A percentile compares a stretch with the other conserved stretches of the same genome.
Evolutionary conservation across 2,329 filamentous ascomycete genomes (phyloP).

Genomic region (Ambrosiella xylebori): DNA sequence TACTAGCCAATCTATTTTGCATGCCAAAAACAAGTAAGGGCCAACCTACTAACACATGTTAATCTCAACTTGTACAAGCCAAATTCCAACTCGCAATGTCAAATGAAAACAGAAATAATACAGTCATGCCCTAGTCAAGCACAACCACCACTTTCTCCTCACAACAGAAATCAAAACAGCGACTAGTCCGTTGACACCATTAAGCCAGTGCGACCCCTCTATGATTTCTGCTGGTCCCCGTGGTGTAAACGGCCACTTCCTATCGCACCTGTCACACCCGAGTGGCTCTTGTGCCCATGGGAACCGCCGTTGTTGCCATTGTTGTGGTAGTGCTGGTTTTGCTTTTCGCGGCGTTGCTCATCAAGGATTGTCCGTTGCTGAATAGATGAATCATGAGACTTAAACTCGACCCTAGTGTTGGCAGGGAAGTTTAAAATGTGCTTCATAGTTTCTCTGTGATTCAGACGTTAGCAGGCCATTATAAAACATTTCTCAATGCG

Average conservation of each 20-base stretch:
- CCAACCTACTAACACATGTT: no score
- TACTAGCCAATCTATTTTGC: no score
- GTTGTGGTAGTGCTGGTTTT: slow-evolving; percentile 27
- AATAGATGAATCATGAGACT: slow-evolving; percentile 91
- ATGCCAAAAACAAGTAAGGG: no score
- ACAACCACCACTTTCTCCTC: no score
- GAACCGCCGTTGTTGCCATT: slow-evolving; percentile 18
- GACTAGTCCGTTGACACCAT: background rate
- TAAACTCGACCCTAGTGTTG: slow-evolving; percentile 86
- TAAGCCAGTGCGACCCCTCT: background rate
- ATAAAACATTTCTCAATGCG: background rate
- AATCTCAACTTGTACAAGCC: no score
- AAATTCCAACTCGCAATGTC: no score
- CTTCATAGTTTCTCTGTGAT: slow-evolving; percentile 73
- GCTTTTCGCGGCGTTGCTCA: slow-evolving; percentile 78
- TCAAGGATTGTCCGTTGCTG: slow-evolving; percentile 80
- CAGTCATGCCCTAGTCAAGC: no score
- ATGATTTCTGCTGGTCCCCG: background rate
- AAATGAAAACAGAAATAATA: no score
- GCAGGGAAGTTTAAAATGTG: slow-evolving; percentile 68
- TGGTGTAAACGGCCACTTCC: slow-evolving; percentile 8
- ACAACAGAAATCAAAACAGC: background rate
- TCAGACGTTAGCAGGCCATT: slow-evolving; percentile 9
- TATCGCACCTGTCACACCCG: background rate
- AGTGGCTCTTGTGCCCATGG: background rate